Percentiles rank a stretch among this genome's conserved stretches.
These are phyloP conservation scores for Talaromyces trachyspermus DNA, from an alignment of 495 filamentous ascomycete genomes.

Conservation along the genomic window DNA sequence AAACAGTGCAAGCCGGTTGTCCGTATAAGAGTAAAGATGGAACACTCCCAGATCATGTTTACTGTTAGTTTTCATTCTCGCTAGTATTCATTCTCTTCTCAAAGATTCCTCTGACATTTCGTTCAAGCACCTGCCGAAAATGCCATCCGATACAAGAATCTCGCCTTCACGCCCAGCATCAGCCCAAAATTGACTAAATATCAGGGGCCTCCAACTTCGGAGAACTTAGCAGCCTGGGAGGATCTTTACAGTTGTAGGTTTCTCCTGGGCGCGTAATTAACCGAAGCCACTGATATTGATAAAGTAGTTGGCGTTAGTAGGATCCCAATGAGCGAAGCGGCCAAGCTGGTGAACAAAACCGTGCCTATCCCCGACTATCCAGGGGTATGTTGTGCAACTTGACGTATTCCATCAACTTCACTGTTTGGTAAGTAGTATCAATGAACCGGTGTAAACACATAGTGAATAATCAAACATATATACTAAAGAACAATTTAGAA, in stretches of 20 bases:
- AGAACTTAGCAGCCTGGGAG: conserved; percentile 12
- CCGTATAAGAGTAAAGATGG: conserved; percentile 1
- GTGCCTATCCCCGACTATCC: conserved; percentile 9
- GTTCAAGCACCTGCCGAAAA: conserved; percentile 5
- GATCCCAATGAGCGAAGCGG: conserved; percentile 9
- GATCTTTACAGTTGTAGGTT: conserved; percentile 14
- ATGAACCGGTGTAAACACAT: neutral
- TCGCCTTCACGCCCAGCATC: conserved; percentile 4
- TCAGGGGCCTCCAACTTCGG: conserved; percentile 9
- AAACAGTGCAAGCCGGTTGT: neutral
- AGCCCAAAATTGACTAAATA: conserved; percentile 6
- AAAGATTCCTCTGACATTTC: neutral
- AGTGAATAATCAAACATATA: neutral
- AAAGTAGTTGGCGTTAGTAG: neutral
- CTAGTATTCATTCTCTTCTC: neutral
- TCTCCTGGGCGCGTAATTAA: neutral
- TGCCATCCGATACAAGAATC: conserved; percentile 5
- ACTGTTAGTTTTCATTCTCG: too few relatives aligned
- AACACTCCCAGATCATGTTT: neutral
- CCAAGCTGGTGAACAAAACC: conserved; percentile 11
- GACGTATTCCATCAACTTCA: conserved; percentile 8
- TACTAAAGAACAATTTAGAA: neutral
- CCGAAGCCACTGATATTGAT: neutral
- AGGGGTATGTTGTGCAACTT: conserved; percentile 13
- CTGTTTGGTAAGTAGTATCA: neutral